phyloP scores from a whole-genome alignment of 345 rosid genomes.

The Aurinia saxatilis region DNA sequence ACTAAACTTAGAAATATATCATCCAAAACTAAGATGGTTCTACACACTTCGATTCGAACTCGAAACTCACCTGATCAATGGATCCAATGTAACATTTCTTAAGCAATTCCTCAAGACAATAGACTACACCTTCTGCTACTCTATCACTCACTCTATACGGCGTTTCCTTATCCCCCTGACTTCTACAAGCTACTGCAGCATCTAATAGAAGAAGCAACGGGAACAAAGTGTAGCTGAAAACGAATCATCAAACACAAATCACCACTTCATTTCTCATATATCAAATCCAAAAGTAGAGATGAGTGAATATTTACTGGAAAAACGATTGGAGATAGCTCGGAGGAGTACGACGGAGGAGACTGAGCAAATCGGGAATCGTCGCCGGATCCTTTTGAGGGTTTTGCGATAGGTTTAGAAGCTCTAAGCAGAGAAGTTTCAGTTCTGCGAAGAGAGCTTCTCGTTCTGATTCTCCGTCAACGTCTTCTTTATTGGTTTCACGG shows the following conservation, averaged over 20 bases:
- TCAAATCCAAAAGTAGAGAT: background rate
- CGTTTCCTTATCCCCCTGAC: constrained; percentile 14
- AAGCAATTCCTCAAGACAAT: constrained; percentile 79
- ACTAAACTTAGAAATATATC: background rate
- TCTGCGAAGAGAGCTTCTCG: constrained; percentile 37
- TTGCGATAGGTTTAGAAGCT: constrained; percentile 59
- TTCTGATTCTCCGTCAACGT: constrained; percentile 25
- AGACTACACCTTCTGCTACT: constrained; percentile 70
- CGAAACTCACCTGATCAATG: constrained; percentile 58
- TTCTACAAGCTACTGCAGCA: constrained; percentile 56
- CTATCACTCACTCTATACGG: constrained; percentile 55
- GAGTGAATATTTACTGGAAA: constrained; percentile 47
- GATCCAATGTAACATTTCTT: constrained; percentile 53
- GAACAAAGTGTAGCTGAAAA: constrained; percentile 67
- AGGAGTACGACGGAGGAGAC: constrained; percentile 43
- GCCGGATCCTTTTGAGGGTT: constrained; percentile 43
- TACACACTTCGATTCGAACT: background rate
- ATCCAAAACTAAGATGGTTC: background rate
- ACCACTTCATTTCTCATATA: background rate
- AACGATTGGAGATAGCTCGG: constrained; percentile 58
- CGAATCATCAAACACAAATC: background rate
- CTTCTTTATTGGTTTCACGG: constrained; percentile 11
- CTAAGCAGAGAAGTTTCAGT: constrained; percentile 46
- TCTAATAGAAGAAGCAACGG: constrained; percentile 81
- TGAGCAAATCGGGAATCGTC: constrained; percentile 42